Conservation (phyloP, 2,329 filamentous ascomycete genomes). For the Metarhizium album region DNA sequence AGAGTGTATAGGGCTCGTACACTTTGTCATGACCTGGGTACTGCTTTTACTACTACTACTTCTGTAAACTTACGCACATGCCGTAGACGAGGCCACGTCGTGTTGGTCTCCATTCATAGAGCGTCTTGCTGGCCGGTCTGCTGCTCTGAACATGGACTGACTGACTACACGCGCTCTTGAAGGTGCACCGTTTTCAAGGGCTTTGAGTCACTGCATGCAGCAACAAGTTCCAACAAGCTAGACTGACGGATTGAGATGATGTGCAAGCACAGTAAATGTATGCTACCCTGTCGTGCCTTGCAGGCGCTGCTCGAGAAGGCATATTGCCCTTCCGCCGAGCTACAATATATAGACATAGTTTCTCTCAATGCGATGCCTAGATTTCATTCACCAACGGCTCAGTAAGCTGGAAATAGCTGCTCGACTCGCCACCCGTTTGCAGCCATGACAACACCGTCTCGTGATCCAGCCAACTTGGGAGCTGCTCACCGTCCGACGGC, state of each 20-base stretch:
- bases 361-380: too few species aligned
- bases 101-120: neutral
- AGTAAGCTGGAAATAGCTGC: conserved; percentile 15
- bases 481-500: conserved; percentile 7
- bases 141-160: neutral
- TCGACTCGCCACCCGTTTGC: too few species aligned
- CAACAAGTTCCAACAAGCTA: neutral
- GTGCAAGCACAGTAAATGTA: neutral
- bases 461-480: too few species aligned
- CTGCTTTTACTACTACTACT: neutral
- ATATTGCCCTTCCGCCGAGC: neutral
- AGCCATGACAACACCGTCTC: too few species aligned
- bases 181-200: too few species aligned
- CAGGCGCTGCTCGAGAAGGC: neutral
- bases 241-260: neutral
- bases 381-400: neutral
- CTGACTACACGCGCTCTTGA: too few species aligned
- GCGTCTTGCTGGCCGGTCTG: neutral
- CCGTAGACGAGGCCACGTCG: neutral
- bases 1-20: neutral
- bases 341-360: too few species aligned
- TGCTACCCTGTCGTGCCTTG: neutral
- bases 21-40: too few species aligned
- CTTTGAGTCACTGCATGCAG: neutral
- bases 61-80: neutral